These are phyloP conservation scores for Podaxis sp. DNA, from an alignment of 768 basidiomycete species.

Conservation along the genomic window DNA sequence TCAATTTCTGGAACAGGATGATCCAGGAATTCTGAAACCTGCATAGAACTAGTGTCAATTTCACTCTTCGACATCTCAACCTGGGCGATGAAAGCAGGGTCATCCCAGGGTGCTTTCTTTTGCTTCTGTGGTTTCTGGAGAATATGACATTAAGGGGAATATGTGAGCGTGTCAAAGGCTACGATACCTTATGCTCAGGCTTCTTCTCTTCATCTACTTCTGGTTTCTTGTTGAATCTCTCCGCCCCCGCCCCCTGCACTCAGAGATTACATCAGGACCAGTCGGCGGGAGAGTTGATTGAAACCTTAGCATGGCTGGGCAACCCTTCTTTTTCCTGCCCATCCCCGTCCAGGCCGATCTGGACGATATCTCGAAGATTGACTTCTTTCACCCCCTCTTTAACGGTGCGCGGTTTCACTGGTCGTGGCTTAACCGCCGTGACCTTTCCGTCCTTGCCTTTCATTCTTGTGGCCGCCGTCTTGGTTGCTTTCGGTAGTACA, in stretches of 20 bases:
- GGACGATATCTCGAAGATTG: conserved; percentile 2
- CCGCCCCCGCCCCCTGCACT: neutral
- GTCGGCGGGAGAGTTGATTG: neutral
- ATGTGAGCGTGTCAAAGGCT: neutral
- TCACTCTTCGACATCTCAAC: conserved; percentile 12
- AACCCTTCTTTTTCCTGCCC: neutral
- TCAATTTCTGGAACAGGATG: conserved; percentile 19
- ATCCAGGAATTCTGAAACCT: conserved; percentile 8
- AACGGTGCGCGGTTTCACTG: neutral
- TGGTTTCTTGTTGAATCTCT: neutral
- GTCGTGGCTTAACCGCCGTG: neutral
- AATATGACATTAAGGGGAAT: neutral
- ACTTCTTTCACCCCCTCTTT: neutral
- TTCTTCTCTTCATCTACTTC: neutral
- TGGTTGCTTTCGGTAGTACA: neutral
- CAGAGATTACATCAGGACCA: neutral
- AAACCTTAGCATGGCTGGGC: conserved; percentile 15
- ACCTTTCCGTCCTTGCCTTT: neutral
- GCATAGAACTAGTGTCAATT: neutral
- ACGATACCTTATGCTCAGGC: neutral
- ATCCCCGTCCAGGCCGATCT: conserved; percentile 30
- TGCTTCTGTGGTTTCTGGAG: conserved; percentile 21
- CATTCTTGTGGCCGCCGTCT: neutral
- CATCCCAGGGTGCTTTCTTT: conserved; percentile 32
- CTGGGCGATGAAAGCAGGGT: conserved; percentile 21